Evolutionary conservation across 768 basidiomycete species (phyloP).

Genomic region (Pleurotus giganteus): DNA sequence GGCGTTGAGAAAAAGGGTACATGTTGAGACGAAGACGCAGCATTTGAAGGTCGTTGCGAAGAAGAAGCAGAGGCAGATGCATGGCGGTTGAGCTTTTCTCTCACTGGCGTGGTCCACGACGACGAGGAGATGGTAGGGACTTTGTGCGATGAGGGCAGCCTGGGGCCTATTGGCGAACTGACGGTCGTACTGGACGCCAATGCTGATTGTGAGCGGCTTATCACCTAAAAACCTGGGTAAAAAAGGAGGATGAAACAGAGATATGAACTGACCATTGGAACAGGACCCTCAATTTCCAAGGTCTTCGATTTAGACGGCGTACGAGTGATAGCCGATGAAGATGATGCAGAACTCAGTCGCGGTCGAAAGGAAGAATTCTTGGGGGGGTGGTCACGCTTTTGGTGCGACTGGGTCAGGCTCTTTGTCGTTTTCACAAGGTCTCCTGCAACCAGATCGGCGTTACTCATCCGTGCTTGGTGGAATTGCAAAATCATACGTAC

Average conservation of each 20-base stretch:
- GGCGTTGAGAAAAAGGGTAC: too few relatives aligned
- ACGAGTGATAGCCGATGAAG: neutral
- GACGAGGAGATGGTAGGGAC: neutral
- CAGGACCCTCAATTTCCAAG: neutral
- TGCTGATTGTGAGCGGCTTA: slow-evolving; percentile 3
- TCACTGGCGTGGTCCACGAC: neutral
- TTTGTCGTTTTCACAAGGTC: neutral
- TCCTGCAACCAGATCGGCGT: too few relatives aligned
- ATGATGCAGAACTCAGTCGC: neutral
- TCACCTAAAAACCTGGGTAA: neutral
- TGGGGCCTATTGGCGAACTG: neutral
- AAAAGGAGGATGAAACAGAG: neutral
- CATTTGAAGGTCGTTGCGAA: neutral
- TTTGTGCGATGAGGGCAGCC: slow-evolving; percentile 7
- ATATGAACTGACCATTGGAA: neutral
- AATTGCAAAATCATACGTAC: neutral
- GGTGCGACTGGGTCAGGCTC: too few relatives aligned
- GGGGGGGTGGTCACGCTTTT: too few relatives aligned
- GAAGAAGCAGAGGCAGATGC: neutral
- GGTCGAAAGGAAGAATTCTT: neutral
- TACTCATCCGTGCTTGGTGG: too few relatives aligned
- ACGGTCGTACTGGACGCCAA: neutral
- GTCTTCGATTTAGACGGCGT: neutral
- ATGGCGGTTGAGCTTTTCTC: neutral
- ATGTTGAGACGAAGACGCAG: neutral